These are phyloP conservation scores for Oryza australiensis DNA, from an alignment of 176 grass and related monocot species.

Conservation along the genomic window DNA sequence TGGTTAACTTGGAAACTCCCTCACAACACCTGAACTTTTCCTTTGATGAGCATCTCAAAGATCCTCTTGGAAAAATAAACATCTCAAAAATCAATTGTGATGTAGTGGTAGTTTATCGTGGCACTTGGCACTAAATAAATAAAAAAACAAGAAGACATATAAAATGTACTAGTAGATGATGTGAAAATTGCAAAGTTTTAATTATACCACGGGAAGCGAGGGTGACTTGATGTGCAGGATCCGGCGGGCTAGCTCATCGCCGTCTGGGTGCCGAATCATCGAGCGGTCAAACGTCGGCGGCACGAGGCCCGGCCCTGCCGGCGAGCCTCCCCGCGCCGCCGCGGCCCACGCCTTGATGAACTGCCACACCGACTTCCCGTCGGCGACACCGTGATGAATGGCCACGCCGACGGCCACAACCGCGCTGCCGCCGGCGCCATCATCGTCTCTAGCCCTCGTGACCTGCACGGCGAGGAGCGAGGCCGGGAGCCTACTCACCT, in stretches of 20 bases:
- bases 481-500: conserved; percentile 13
- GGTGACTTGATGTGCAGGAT: conserved; percentile 25
- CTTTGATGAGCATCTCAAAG: too few relatives aligned
- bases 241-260: conserved; percentile 1
- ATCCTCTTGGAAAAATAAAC: too few relatives aligned
- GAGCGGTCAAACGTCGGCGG: conserved; percentile 41
- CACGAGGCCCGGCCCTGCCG: not conserved
- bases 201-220: conserved; percentile 27
- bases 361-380: conserved; percentile 50
- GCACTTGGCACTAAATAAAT: too few relatives aligned
- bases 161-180: too few relatives aligned
- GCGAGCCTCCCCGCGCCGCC: conserved; percentile 11
- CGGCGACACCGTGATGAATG: conserved; percentile 42
- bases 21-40: too few relatives aligned
- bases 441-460: not conserved
- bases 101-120: too few relatives aligned
- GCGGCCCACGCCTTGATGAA: conserved; percentile 54
- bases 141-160: too few relatives aligned
- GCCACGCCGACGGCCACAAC: conserved; percentile 47
- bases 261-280: conserved; percentile 29
- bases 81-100: too few relatives aligned
- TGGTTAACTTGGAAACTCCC: too few relatives aligned
- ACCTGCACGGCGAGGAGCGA: conserved; percentile 50
- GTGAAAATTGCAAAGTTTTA: too few relatives aligned
- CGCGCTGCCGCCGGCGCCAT: not conserved